A percentile compares a stretch with the other conserved stretches of the same genome.
phyloP scores from a whole-genome alignment of 139 green algal genomes.

The Auxenochlorella pyrenoidosa region DNA sequence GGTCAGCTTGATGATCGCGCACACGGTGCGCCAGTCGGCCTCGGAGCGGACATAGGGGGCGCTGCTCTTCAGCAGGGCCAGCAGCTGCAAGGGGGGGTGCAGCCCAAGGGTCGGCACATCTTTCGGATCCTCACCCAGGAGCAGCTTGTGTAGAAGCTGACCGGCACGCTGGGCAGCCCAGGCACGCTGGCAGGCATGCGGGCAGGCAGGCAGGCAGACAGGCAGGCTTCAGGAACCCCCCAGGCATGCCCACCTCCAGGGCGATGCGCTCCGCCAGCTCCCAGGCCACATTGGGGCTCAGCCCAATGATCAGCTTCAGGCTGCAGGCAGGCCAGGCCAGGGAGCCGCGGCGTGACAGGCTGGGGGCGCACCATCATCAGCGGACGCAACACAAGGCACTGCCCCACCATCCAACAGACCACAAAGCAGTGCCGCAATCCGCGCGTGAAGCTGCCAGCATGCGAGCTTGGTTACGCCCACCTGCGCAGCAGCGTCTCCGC shows the following conservation, averaged over 20 bases:
- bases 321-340: conserved; percentile 6
- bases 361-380: neutral
- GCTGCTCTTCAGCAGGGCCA: conserved; percentile 68
- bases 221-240: neutral
- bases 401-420: too few species aligned
- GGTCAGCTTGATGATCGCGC: conserved; percentile 82
- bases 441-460: neutral
- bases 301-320: conserved; percentile 79
- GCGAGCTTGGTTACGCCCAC: neutral
- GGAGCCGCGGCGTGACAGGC: too few species aligned
- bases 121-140: too few species aligned
- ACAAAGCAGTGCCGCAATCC: too few species aligned
- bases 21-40: conserved; percentile 86
- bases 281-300: conserved; percentile 77
- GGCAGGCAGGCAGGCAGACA: neutral
- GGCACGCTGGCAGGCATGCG: neutral
- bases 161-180: neutral
- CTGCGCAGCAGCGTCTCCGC: conserved; percentile 82
- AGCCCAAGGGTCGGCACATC: too few species aligned
- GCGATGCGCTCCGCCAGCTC: conserved; percentile 78
- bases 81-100: conserved; percentile 51
- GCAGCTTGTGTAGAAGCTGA: too few species aligned
- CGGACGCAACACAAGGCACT: too few species aligned
- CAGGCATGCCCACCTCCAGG: conserved; percentile 53
- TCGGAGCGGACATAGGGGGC: conserved; percentile 77